A percentile compares a stretch with the other conserved stretches of the same genome.
Conservation (phyloP, 768 basidiomycete genomes). For the Pulveroboletus sp. region DNA sequence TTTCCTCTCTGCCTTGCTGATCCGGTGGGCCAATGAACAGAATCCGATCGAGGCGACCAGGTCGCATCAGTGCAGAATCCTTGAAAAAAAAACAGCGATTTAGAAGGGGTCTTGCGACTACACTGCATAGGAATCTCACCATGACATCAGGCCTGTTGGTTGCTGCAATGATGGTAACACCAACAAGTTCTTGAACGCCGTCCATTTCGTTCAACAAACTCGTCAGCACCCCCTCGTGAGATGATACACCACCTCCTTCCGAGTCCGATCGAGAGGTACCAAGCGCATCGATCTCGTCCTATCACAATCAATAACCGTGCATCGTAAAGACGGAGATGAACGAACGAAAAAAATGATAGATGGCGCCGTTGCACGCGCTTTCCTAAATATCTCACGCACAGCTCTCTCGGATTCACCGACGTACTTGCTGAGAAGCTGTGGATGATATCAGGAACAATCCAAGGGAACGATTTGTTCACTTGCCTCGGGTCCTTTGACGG, state of each 20-base stretch:
- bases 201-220: conserved; percentile 98
- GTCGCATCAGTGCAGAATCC: conserved; percentile 95
- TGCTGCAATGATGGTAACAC: conserved; percentile 94
- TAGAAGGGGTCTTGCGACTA: neutral
- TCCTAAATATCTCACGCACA: conserved; percentile 92
- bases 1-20: conserved; percentile 73
- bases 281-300: conserved; percentile 98
- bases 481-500: conserved; percentile 97
- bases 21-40: conserved; percentile 95
- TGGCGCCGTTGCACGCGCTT: conserved; percentile 90
- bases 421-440: conserved; percentile 92
- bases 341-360: conserved; percentile 96
- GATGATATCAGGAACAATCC: conserved; percentile 1
- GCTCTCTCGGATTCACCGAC: conserved; percentile 97
- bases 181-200: conserved; percentile 90
- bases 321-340: neutral
- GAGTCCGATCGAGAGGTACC: conserved; percentile 69
- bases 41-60: conserved; percentile 91
- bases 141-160: conserved; percentile 96
- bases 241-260: conserved; percentile 49
- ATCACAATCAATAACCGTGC: conserved; percentile 1
- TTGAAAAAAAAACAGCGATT: conserved; percentile 28
- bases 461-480: conserved; percentile 15
- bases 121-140: conserved; percentile 41
- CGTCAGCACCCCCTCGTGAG: conserved; percentile 88